Evolutionary conservation across 495 filamentous ascomycete genomes (phyloP).

Genomic region (Parathielavia hyrcaniae): DNA sequence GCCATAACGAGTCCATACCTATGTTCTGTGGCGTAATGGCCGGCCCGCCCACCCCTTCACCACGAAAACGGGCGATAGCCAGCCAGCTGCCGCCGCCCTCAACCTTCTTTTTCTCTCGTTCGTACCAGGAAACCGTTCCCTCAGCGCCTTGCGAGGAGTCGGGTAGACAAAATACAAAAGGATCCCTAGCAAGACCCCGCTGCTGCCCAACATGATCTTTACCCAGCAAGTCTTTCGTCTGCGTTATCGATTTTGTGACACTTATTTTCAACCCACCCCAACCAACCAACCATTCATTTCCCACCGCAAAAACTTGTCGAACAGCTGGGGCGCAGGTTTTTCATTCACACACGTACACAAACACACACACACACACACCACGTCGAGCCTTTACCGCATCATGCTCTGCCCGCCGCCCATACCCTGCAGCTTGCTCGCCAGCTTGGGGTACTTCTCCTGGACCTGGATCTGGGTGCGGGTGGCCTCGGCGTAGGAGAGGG

Average conservation of each 20-base stretch:
- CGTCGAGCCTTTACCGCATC: conserved; percentile 20
- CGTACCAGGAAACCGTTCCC: not conserved
- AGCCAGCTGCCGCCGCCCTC: not conserved
- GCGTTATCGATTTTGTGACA: not conserved
- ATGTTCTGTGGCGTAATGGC: not conserved
- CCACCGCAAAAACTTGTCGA: not conserved
- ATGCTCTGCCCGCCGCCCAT: conserved; percentile 49
- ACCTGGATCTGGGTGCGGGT: conserved; percentile 96
- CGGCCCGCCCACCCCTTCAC: not conserved
- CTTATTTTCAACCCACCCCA: not conserved
- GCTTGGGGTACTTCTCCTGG: conserved; percentile 95
- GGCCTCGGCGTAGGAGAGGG: conserved; percentile 93
- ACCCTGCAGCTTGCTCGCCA: conserved; percentile 72
- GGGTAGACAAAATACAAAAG: not conserved
- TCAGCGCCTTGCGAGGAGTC: not conserved
- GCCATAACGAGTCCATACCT: not conserved
- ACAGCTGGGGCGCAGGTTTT: too few species aligned
- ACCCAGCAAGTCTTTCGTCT: not conserved
- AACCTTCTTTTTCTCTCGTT: not conserved
- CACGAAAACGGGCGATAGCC: conserved; percentile 1
- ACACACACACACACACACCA: too few species aligned
- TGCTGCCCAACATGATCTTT: not conserved
- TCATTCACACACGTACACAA: too few species aligned
- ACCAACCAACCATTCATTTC: not conserved
- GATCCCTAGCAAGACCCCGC: not conserved